A percentile compares a stretch with the other conserved stretches of the same genome.
Conservation (phyloP, 495 filamentous ascomycete genomes). For the Hypoxylon trugodes region DNA sequence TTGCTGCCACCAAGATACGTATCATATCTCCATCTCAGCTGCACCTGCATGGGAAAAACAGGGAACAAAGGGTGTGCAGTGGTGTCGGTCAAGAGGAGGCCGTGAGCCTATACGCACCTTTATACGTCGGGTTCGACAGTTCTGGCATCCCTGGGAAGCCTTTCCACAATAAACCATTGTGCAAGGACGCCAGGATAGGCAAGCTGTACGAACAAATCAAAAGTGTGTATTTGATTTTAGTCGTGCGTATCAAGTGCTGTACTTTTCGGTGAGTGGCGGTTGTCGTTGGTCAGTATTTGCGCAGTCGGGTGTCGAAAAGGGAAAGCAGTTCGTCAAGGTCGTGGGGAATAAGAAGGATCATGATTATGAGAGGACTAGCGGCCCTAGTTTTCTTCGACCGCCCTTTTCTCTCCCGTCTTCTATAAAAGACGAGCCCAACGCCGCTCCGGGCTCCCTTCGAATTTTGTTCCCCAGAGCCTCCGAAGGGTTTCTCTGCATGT, state of each 20-base stretch:
- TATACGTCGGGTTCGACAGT: constrained; percentile 70
- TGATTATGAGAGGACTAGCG: constrained; percentile 36
- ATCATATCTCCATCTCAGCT: constrained; percentile 18
- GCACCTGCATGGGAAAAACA: constrained; percentile 18
- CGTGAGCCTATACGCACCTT: constrained; percentile 55
- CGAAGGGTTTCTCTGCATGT: constrained; percentile 8
- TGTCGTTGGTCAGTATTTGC: constrained; percentile 34
- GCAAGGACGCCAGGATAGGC: constrained; percentile 37
- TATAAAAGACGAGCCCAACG: constrained; percentile 25
- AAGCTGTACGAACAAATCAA: constrained; percentile 41
- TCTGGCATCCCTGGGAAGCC: constrained; percentile 73
- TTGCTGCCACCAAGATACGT: constrained; percentile 3
- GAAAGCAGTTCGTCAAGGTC: constrained; percentile 45
- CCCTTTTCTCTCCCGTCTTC: constrained; percentile 1
- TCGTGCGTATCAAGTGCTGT: constrained; percentile 27
- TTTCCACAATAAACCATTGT: constrained; percentile 79
- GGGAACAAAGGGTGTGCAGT: constrained; percentile 26
- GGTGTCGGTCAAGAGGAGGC: background rate
- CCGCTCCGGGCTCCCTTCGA: background rate
- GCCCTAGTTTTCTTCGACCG: constrained; percentile 22
- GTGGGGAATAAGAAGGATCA: constrained; percentile 42
- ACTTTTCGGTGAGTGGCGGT: constrained; percentile 32
- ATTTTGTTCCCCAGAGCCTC: background rate
- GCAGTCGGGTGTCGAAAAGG: constrained; percentile 43
- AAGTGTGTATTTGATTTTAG: constrained; percentile 18